Evolutionary conservation across 1,139 yeast genomes (phyloP).

Genomic region (Meyerozyma carpophila): DNA sequence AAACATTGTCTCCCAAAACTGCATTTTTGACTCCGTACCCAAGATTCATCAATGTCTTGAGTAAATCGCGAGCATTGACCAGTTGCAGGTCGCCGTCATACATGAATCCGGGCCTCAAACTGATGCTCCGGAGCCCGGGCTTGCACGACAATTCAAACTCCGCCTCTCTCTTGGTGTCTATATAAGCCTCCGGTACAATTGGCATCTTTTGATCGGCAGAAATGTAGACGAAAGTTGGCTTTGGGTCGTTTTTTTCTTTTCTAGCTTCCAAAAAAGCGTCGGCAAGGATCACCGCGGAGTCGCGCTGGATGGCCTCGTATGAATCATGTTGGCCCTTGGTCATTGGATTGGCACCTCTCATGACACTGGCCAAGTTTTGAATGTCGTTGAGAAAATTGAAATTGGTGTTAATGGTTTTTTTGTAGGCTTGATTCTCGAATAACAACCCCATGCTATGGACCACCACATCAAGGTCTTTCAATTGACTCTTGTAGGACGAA

Average conservation of each 20-base stretch:
- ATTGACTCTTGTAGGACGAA: constrained; percentile 41
- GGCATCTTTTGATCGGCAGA: constrained; percentile 77
- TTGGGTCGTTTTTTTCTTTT: constrained; percentile 5
- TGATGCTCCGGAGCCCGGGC: constrained; percentile 48
- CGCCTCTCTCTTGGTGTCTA: constrained; percentile 71
- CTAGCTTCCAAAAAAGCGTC: constrained; percentile 39
- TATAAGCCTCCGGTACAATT: constrained; percentile 62
- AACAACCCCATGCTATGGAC: constrained; percentile 82
- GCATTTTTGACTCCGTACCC: constrained; percentile 40
- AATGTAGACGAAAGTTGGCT: constrained; percentile 62
- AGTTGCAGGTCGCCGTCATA: constrained; percentile 44
- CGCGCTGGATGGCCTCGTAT: constrained; percentile 61
- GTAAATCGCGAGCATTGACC: constrained; percentile 23
- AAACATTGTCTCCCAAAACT: constrained; percentile 21
- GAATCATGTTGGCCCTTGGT: constrained; percentile 39
- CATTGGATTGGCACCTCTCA: constrained; percentile 51
- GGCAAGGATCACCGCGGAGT: constrained; percentile 65
- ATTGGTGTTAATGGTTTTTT: constrained; percentile 45
- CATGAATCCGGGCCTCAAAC: constrained; percentile 82
- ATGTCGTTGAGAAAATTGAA: constrained; percentile 26
- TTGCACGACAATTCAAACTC: constrained; percentile 51
- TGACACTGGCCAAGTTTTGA: constrained; percentile 20
- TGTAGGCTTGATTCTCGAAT: constrained; percentile 64
- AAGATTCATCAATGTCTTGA: constrained; percentile 23
- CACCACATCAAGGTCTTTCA: constrained; percentile 54